Evolutionary conservation across 1,284 basidiomycete species (phyloP).

Genomic region (Phaffia rhodozyma): DNA sequence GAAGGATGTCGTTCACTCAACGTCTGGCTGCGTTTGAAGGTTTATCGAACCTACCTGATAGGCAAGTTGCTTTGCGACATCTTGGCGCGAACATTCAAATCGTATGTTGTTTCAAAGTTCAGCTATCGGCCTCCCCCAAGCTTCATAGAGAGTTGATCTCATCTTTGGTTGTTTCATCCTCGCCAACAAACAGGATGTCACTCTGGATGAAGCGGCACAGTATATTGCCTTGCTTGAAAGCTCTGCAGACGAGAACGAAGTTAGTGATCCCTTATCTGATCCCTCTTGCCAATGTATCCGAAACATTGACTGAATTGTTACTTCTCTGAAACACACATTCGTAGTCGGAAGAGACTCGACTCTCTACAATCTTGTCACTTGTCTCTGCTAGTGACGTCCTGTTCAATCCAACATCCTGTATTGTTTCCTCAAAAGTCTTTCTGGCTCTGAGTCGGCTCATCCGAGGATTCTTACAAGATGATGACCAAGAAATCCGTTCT

Average conservation of each 20-base stretch:
- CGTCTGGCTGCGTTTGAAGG: neutral
- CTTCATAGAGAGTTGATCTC: no score
- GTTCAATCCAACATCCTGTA: neutral
- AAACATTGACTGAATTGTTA: neutral
- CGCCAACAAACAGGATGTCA: no score
- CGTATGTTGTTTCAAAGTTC: neutral
- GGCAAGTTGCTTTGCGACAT: constrained; percentile 1
- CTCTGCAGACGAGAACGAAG: no score
- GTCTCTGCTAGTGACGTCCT: neutral
- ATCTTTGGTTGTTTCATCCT: no score
- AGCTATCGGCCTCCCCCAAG: no score
- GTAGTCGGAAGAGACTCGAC: constrained; percentile 6
- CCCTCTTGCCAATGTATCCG: no score
- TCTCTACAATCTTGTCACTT: neutral
- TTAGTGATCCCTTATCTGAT: no score
- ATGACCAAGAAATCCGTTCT: constrained; percentile 6
- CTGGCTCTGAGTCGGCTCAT: neutral
- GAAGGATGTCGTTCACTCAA: neutral
- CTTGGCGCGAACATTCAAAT: neutral
- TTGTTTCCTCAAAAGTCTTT: neutral
- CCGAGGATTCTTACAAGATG: constrained; percentile 1
- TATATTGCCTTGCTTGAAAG: no score
- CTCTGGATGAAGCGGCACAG: no score
- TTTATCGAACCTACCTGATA: neutral
- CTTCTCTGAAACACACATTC: neutral